phyloP scores from a whole-genome alignment of 192 early-diverging fungal genomes.

The Spizellomyces sp. region DNA sequence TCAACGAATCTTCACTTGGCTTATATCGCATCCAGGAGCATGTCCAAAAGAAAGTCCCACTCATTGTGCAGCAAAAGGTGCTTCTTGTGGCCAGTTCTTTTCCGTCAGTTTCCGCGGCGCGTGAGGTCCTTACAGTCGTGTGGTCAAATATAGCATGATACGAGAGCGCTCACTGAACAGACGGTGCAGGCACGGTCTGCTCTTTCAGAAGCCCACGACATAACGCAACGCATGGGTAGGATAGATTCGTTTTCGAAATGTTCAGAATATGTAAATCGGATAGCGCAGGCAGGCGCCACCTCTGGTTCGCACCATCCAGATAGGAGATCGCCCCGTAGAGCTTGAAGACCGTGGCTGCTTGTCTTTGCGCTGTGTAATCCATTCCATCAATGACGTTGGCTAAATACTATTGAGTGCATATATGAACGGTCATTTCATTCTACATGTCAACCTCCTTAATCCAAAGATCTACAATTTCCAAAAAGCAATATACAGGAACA shows the following conservation, averaged over 20 bases:
- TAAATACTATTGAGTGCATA: too few species aligned
- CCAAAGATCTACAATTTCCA: too few species aligned
- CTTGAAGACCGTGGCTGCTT: too few species aligned
- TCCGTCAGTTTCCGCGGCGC: not conserved
- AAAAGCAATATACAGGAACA: too few species aligned
- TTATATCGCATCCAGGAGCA: conserved; percentile 51
- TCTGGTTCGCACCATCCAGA: too few species aligned
- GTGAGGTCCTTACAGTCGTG: not conserved
- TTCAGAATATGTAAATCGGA: not conserved
- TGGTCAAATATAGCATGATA: conserved; percentile 4
- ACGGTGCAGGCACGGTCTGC: not conserved
- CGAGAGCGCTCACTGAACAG: not conserved
- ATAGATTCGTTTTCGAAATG: not conserved
- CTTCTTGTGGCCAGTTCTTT: not conserved
- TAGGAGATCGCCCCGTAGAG: too few species aligned
- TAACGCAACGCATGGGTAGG: not conserved
- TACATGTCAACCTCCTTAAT: too few species aligned
- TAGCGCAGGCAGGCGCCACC: not conserved
- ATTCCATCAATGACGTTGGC: too few species aligned
- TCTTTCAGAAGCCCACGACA: not conserved
- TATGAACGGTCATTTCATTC: too few species aligned
- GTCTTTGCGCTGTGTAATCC: too few species aligned
- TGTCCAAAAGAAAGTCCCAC: conserved; percentile 40
- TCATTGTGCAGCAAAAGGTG: conserved; percentile 36
- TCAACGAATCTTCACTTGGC: conserved; percentile 43